Conservation (phyloP, 345 rosid species). For the Sisymbrium altissimum region DNA sequence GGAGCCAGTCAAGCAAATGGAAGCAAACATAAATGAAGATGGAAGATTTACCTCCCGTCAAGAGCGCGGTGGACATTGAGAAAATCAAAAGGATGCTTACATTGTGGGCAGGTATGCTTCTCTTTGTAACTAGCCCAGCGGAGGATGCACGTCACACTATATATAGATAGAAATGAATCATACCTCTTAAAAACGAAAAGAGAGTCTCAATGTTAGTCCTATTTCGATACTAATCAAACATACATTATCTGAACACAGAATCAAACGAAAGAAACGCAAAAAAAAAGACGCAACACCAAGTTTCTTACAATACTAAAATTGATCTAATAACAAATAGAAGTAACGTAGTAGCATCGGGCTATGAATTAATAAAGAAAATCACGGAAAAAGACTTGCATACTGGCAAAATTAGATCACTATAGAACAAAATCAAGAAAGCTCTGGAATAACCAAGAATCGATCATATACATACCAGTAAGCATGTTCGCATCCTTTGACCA, state of each 20-base stretch:
- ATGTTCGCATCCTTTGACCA: constrained; percentile 93
- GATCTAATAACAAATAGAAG: neutral
- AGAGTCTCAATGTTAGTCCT: neutral
- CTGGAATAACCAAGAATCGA: neutral
- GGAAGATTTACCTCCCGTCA: constrained; percentile 63
- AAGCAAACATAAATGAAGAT: neutral
- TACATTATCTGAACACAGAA: neutral
- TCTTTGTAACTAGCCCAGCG: constrained; percentile 79
- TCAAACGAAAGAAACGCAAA: neutral
- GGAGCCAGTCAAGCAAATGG: neutral
- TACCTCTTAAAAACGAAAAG: constrained; percentile 8
- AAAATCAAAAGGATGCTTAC: constrained; percentile 82
- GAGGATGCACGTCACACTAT: constrained; percentile 83
- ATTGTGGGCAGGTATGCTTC: constrained; percentile 84
- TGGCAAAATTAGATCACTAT: neutral
- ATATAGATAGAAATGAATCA: constrained; percentile 28
- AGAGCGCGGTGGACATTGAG: constrained; percentile 81
- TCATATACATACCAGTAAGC: constrained; percentile 84
- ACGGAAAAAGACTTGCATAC: neutral
- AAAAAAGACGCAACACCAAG: neutral
- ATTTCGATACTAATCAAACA: neutral
- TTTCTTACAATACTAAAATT: neutral
- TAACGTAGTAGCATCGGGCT: neutral
- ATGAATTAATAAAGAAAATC: neutral
- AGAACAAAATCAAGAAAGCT: neutral